Evolutionary conservation across 495 filamentous ascomycete species (phyloP), one percentile per base, ranked within the genome.

Genomic region (Talaromyces wortmannii): DNA sequence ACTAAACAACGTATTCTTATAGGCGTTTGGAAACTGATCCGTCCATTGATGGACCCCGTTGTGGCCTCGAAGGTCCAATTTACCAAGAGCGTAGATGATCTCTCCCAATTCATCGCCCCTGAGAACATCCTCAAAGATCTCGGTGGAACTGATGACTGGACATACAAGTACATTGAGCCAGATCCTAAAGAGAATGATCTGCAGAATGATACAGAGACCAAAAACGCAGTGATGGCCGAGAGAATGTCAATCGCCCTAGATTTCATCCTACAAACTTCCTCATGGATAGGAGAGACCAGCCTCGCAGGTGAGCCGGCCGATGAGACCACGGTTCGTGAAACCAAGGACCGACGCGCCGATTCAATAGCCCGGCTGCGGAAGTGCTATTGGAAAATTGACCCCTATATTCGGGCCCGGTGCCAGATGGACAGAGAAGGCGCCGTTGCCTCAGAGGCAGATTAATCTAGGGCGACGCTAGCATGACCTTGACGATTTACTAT

Each of bases 21-120:
- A 86, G 84, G 84, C 12, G 83, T 89, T 52, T 89, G 86, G 92
- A 88, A 80, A 61, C 85, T 97, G 47, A 92, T 97, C 65, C 83
- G 80, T 56, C 90, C 89, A 61, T 96, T 91, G 92, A 84, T 97
- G 55, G 92, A 97, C 70, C 92, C 92, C 0, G 92, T 96, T 29
- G 92, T 97, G 29, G 92, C 92, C 31, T 79, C 82, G 64, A 97
- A 97, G 67, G 87, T 97, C 31, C 86, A 96, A 64, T 97, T 97
- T 72, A 92, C 89, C 45, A 90, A 87, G 59, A 87, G 75, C 56
- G 67, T 82, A 50, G 80, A 82, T 44, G 92, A 97, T 31, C 73
- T 97, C 48, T 79, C 84, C 59, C 74, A 84, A 45, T 95, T 85
- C 66, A 83, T 97, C 59, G 71, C 81, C 5, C 71, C 67, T 16